Evolutionary conservation across 2,329 filamentous ascomycete species (phyloP).

Genomic region (Cercospora sojina): DNA sequence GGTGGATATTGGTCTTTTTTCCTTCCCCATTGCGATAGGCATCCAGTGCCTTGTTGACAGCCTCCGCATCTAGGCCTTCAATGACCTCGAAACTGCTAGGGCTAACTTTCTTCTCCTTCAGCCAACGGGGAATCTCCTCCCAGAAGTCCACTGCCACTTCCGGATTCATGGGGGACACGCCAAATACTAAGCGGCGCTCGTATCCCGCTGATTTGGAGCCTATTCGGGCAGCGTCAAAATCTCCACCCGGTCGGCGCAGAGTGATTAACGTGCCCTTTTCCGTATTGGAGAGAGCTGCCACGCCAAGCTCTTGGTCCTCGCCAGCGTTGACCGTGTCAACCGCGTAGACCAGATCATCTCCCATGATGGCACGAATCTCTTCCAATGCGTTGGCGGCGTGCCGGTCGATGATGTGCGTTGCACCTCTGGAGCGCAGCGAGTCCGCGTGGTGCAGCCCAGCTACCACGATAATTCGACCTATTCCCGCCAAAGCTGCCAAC

Average conservation of each 20-base stretch:
- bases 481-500: background rate
- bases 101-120: background rate
- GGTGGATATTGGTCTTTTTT: background rate
- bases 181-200: background rate
- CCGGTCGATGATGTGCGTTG: background rate
- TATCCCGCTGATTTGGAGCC: background rate
- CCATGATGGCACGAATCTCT: background rate
- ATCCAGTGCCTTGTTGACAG: background rate
- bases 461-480: background rate
- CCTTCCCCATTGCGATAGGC: background rate
- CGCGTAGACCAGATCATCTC: constrained; percentile 5
- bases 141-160: background rate
- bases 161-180: background rate
- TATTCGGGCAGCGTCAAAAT: background rate
- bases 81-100: background rate
- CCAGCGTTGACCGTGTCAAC: background rate
- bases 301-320: background rate
- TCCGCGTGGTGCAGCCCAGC: background rate
- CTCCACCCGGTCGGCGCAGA: background rate
- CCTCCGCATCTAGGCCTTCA: background rate
- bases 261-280: background rate
- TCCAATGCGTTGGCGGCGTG: background rate
- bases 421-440: background rate
- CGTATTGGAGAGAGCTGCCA: background rate
- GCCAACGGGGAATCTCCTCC: background rate